Conservation (phyloP, 768 basidiomycete genomes). For the Lanmaoa pseudosensibilis region DNA sequence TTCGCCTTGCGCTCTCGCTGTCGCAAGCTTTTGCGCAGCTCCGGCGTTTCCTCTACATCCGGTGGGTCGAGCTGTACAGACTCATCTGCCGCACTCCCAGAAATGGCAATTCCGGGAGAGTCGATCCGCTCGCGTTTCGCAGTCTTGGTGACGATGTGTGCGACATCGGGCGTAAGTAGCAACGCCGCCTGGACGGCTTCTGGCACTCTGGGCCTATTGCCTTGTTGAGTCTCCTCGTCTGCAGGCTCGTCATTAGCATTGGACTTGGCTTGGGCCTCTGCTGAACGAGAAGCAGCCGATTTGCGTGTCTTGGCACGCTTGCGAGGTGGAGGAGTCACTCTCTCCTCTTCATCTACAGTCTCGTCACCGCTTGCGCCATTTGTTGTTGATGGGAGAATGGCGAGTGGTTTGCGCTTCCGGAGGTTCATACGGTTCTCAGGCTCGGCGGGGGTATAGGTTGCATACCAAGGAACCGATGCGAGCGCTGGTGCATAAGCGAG, state of each 20-base stretch:
- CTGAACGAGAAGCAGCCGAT: constrained; percentile 11
- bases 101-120: constrained; percentile 12
- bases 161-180: constrained; percentile 20
- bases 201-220: not conserved
- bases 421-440: constrained; percentile 35
- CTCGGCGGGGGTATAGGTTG: constrained; percentile 32
- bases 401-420: constrained; percentile 32
- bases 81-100: constrained; percentile 6
- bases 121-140: constrained; percentile 27
- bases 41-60: constrained; percentile 24
- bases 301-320: constrained; percentile 33
- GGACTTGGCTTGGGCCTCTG: constrained; percentile 6
- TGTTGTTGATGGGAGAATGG: constrained; percentile 14
- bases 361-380: constrained; percentile 40
- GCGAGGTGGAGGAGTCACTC: constrained; percentile 29
- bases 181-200: constrained; percentile 9
- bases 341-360: constrained; percentile 31
- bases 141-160: constrained; percentile 6
- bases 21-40: constrained; percentile 32
- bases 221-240: constrained; percentile 7
- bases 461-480: constrained; percentile 28
- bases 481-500: constrained; percentile 29
- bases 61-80: constrained; percentile 9
- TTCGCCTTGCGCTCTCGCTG: constrained; percentile 30
- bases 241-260: constrained; percentile 2